These are phyloP conservation scores for Ceratocystis smalleyi DNA, from an alignment of 2,329 filamentous ascomycete species.

Conservation along the genomic window DNA sequence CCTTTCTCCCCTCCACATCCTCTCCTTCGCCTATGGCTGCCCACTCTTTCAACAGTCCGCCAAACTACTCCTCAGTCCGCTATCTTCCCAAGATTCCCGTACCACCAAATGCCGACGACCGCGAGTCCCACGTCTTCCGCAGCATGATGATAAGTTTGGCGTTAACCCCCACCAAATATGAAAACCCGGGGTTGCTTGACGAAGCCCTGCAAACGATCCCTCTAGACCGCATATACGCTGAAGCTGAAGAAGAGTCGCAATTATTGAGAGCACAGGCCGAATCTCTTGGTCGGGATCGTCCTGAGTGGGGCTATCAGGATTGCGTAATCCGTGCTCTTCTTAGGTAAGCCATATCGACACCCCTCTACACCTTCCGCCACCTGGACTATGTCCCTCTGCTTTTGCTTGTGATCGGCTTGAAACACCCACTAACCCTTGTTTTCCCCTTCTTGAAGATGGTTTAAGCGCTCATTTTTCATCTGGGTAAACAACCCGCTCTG, in stretches of 20 bases:
- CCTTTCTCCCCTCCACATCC: conserved; percentile 35
- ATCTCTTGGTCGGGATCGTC: conserved; percentile 67
- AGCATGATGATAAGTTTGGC: conserved; percentile 76
- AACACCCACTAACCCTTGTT: conserved; percentile 18
- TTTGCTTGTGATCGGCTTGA: background rate
- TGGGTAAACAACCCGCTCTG: conserved; percentile 96
- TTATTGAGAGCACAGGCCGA: conserved; percentile 75
- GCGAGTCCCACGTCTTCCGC: conserved; percentile 56
- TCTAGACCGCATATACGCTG: conserved; percentile 76
- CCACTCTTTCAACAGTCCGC: conserved; percentile 27
- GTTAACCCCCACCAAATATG: conserved; percentile 79
- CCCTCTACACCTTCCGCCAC: conserved; percentile 1
- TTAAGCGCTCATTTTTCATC: conserved; percentile 84
- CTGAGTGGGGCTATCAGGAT: conserved; percentile 95
- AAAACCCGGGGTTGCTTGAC: conserved; percentile 87
- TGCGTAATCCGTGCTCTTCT: conserved; percentile 82
- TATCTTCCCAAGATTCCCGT: conserved; percentile 48
- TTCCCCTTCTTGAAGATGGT: conserved; percentile 43
- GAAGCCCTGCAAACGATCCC: conserved; percentile 79
- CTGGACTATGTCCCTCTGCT: no score
- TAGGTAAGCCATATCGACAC: conserved; percentile 39
- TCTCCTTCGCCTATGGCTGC: conserved; percentile 27
- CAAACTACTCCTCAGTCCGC: conserved; percentile 34
- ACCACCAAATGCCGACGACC: conserved; percentile 50
- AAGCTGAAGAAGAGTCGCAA: conserved; percentile 86